Percentiles rank a stretch among this genome's conserved stretches.
These are phyloP conservation scores for Ettlia oleoabundans DNA, from an alignment of 139 green algal genomes.

Conservation along the genomic window DNA sequence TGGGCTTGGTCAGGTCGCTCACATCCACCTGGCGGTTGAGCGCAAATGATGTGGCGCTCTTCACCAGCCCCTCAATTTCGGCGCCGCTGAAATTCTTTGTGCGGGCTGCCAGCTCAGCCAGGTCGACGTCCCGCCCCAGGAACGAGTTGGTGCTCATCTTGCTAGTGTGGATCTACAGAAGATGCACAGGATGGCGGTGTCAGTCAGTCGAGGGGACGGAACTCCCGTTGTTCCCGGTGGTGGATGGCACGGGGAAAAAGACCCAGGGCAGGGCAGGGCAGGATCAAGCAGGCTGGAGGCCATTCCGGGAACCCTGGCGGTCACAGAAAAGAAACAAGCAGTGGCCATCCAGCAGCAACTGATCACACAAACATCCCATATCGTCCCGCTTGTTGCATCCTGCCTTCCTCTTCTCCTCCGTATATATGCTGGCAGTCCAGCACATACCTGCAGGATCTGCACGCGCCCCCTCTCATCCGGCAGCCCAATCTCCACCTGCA, in stretches of 20 bases:
- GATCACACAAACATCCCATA: no score
- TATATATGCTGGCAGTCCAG: no score
- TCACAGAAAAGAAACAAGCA: no score
- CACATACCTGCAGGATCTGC: conserved; percentile 88
- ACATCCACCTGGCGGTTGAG: conserved; percentile 95
- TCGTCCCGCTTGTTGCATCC: no score
- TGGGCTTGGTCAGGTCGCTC: conserved; percentile 83
- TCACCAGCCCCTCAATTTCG: conserved; percentile 98
- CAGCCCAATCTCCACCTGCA: conserved; percentile 98
- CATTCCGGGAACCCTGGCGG: no score
- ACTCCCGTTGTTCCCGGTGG: no score
- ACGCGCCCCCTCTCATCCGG: conserved; percentile 90
- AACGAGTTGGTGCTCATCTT: conserved; percentile 92
- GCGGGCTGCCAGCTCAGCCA: conserved; percentile 75
- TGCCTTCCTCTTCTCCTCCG: no score
- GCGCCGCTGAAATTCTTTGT: conserved; percentile 97
- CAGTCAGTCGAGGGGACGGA: background rate
- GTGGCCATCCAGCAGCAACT: no score
- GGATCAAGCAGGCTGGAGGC: no score
- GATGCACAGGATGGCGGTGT: background rate
- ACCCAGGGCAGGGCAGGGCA: no score
- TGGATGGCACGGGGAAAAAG: no score
- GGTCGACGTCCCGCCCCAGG: conserved; percentile 88
- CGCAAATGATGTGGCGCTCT: conserved; percentile 91
- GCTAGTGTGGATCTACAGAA: conserved; percentile 77